Percentiles rank a stretch among this genome's conserved stretches.
phyloP scores from a whole-genome alignment of 2,329 filamentous ascomycete genomes.

The Cladophialophora yegresii region DNA sequence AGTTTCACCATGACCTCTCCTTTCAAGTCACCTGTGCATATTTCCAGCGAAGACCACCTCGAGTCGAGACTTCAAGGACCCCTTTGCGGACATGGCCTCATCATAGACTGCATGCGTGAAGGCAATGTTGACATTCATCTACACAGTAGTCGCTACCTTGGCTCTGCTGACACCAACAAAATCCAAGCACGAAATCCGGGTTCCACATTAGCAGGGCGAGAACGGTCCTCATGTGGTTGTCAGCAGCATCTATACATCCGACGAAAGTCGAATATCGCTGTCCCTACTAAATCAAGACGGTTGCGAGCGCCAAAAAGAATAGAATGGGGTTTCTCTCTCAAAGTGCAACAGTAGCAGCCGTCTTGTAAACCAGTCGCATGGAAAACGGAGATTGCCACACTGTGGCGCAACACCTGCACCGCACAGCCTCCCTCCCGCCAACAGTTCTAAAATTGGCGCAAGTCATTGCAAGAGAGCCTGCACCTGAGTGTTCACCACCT shows the following conservation, averaged over 20 bases:
- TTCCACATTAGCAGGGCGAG: neutral
- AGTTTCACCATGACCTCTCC: conserved; percentile 2
- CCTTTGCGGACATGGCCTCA: neutral
- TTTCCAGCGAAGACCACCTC: neutral
- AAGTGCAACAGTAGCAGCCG: neutral
- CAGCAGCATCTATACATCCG: neutral
- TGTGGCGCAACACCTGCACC: neutral
- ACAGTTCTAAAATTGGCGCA: neutral
- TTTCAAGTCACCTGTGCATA: neutral
- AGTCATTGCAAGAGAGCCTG: neutral
- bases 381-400: neutral
- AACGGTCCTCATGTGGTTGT: neutral
- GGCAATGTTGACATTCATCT: neutral
- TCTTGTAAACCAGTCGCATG: neutral
- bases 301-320: neutral
- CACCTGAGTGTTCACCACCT: neutral
- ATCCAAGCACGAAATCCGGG: neutral
- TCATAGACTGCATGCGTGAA: neutral
- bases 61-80: neutral
- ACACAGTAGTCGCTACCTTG: neutral
- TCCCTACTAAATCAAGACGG: neutral
- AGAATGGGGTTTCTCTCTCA: neutral
- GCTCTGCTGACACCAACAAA: neutral
- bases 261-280: neutral
- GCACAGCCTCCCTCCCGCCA: neutral